These are phyloP conservation scores for Cephalotrichum gorgonifer DNA, from an alignment of 2,329 filamentous ascomycete species.

Conservation along the genomic window DNA sequence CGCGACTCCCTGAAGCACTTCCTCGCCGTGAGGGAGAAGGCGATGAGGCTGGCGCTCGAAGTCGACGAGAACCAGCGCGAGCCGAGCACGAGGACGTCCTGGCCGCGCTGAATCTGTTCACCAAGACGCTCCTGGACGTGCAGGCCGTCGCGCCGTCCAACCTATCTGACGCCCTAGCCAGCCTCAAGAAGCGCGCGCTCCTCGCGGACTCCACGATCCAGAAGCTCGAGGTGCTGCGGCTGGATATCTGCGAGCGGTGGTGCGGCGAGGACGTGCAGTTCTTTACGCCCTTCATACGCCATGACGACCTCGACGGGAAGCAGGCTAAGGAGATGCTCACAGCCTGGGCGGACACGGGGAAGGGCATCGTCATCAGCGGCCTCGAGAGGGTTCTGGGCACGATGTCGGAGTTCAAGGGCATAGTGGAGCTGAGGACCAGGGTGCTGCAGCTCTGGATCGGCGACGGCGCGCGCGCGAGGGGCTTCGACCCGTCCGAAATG, in stretches of 20 bases:
- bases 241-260: constrained; percentile 73
- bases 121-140: constrained; percentile 66
- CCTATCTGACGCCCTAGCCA: constrained; percentile 57
- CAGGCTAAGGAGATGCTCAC: constrained; percentile 51
- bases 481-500: constrained; percentile 58
- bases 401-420: constrained; percentile 55
- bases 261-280: constrained; percentile 72
- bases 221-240: constrained; percentile 56
- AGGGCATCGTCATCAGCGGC: constrained; percentile 49
- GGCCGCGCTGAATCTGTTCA: constrained; percentile 60
- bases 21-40: constrained; percentile 59
- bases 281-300: constrained; percentile 79
- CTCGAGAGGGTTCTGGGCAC: constrained; percentile 48
- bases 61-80: constrained; percentile 29
- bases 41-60: constrained; percentile 54
- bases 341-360: constrained; percentile 52
- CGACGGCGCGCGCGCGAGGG: constrained; percentile 51
- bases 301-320: constrained; percentile 60
- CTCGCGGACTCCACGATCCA: constrained; percentile 61
- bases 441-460: constrained; percentile 68
- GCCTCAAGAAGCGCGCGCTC: constrained; percentile 59
- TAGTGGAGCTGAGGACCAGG: constrained; percentile 59
- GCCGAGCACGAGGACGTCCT: constrained; percentile 41
- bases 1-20: constrained; percentile 73
- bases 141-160: constrained; percentile 65